Evolutionary conservation across 1,284 basidiomycete genomes (phyloP).

Genomic region (Apiotrichum gracile): DNA sequence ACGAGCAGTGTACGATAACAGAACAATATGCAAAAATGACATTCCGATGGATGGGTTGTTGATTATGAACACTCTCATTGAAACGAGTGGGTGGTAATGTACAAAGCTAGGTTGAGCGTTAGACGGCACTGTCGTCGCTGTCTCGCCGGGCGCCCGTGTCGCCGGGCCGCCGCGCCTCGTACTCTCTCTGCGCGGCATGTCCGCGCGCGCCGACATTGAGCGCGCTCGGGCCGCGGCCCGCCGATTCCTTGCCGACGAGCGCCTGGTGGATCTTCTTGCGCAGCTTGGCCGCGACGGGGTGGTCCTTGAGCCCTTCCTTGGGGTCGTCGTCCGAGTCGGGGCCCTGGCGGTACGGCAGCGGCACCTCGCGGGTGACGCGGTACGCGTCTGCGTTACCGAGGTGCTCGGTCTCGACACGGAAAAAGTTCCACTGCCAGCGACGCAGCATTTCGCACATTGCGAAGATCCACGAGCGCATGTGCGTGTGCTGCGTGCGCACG

Average conservation of each 20-base stretch:
- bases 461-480: slow-evolving; percentile 62
- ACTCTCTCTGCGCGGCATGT: slow-evolving; percentile 33
- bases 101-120: background rate
- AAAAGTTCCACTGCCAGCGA: slow-evolving; percentile 88
- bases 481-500: slow-evolving; percentile 50
- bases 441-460: slow-evolving; percentile 72
- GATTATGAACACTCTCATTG: background rate
- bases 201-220: slow-evolving; percentile 32
- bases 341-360: slow-evolving; percentile 35
- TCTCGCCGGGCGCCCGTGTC: slow-evolving; percentile 10
- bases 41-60: too few relatives aligned
- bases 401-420: slow-evolving; percentile 46
- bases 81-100: too few relatives aligned
- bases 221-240: slow-evolving; percentile 30
- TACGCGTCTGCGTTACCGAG: slow-evolving; percentile 42
- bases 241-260: background rate
- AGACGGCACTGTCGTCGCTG: background rate
- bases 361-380: slow-evolving; percentile 39
- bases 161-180: slow-evolving; percentile 37
- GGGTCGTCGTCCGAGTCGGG: slow-evolving; percentile 23
- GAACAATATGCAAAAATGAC: too few relatives aligned
- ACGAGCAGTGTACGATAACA: too few relatives aligned
- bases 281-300: background rate
- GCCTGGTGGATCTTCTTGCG: background rate
- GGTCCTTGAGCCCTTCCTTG: background rate